Conservation (phyloP, 2,329 filamentous ascomycete species). For the Trichoderma aggressivum region DNA sequence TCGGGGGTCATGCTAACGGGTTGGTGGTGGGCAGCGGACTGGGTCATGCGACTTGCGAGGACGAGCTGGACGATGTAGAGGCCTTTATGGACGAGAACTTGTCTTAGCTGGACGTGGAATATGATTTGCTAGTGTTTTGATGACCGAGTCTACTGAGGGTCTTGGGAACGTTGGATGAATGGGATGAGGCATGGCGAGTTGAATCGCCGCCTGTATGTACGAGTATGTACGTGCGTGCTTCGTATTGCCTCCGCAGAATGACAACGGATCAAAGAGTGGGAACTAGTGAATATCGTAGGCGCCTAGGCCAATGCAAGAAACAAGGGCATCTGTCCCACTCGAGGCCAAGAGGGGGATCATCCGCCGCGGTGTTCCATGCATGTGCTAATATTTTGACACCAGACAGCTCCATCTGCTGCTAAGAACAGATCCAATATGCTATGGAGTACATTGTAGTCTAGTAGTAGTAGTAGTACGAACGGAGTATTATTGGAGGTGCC, state of each 20-base stretch:
- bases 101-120: not conserved
- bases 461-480: not conserved
- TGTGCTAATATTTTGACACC: not conserved
- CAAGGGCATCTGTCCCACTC: conserved; percentile 10
- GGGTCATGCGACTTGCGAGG: conserved; percentile 68
- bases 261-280: not conserved
- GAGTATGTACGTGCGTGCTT: not conserved
- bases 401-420: not conserved
- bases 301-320: conserved; percentile 15
- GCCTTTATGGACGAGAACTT: conserved; percentile 30
- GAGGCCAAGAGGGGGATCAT: not conserved
- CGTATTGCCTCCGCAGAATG: not conserved
- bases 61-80: conserved; percentile 83
- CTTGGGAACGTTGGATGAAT: not conserved
- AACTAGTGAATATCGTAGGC: not conserved
- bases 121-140: not conserved
- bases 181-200: not conserved
- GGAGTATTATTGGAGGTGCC: not conserved
- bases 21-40: conserved; percentile 51
- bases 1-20: not conserved
- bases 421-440: not conserved
- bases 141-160: not conserved
- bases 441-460: not conserved
- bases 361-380: not conserved
- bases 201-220: not conserved